Base-by-base conservation (phyloP, 2,329 filamentous ascomycete species). In the Fusarium sp. region DNA sequence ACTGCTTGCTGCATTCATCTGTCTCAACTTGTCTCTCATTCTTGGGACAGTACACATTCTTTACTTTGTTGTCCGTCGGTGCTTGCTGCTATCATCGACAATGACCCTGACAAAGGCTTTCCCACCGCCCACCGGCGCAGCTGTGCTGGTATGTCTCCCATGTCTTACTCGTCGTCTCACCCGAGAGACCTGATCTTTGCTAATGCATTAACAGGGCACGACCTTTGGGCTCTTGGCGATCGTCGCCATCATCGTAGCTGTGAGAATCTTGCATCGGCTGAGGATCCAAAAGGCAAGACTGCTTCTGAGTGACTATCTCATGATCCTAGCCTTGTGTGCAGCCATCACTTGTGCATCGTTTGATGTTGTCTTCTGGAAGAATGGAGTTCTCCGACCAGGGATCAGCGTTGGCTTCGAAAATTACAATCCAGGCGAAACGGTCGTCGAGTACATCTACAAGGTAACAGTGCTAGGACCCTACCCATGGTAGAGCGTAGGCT, bases 381-480 rank as follows among this genome's bases (percentile, higher is more conserved):
- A 43, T n/a, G 57, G 61, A 9, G 61, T 61, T 13, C 57, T 64
- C 6, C 41, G 53, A 9, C 61, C 61, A 0, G 19, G 58, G 4
- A 57, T 64, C 14, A 65, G 52, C 21, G 57, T 53, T 5, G 55
- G 57, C 1, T 61, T 64, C 9, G 48, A 55, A 13, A 62, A 61
- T 1, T 56, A 57, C 1, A 52, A 65, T 1, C 45, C 49, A 0
- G 33, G 49, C 4, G 48, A 59, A 11, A 32, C 54, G 9, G 39
- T 49, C 14, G 51, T 65, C 7, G 61, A 65, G 17, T 58, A 48
- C n/a, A 62, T 65, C 2, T 62, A 53, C 32, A 61, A 65, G 61
- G 61, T 64, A 44, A 6, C 17, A 9, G 8, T 4, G 0, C 6
- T 4, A 14, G 2, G 3, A 39, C 2, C 3, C 10, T 13, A 14